Evolutionary conservation across 139 green algal genomes (phyloP).

Genomic region (Chlamydomonas sphaeroides): DNA sequence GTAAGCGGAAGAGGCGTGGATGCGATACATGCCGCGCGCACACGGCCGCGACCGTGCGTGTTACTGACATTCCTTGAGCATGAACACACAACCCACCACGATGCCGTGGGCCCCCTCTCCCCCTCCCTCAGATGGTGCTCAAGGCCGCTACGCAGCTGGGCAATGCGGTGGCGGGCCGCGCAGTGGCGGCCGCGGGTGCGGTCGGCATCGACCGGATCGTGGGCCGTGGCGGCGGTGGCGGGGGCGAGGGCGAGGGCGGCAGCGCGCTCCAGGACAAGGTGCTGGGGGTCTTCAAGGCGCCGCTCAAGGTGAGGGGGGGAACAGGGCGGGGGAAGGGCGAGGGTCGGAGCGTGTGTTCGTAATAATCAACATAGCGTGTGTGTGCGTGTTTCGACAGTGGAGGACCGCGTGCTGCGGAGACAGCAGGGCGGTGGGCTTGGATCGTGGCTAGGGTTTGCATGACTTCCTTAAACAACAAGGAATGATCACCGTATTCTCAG

Average conservation of each 20-base stretch:
- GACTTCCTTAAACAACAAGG: too few species aligned
- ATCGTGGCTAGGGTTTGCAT: too few species aligned
- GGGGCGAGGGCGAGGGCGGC: not conserved
- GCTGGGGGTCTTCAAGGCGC: not conserved
- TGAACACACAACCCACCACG: not conserved
- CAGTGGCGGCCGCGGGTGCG: not conserved
- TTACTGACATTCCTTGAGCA: too few species aligned
- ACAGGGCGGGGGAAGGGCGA: not conserved
- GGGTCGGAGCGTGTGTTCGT: not conserved
- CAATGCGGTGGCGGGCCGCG: not conserved
- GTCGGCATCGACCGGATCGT: not conserved
- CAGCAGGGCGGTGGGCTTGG: too few species aligned
- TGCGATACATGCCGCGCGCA: too few species aligned
- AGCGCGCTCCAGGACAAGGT: not conserved
- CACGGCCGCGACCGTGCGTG: too few species aligned
- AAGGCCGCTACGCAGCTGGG: not conserved
- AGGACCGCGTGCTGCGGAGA: too few species aligned
- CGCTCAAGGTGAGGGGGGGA: constrained; percentile 19
- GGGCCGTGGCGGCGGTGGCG: not conserved
- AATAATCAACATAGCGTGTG: too few species aligned
- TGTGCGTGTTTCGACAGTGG: too few species aligned
- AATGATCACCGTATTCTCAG: too few species aligned
- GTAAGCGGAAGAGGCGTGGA: not conserved
- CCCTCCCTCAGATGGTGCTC: constrained; percentile 9
- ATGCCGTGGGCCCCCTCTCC: not conserved